Evolutionary conservation across 495 filamentous ascomycete genomes (phyloP).

Genomic region (Astrothelium subdiscretum): DNA sequence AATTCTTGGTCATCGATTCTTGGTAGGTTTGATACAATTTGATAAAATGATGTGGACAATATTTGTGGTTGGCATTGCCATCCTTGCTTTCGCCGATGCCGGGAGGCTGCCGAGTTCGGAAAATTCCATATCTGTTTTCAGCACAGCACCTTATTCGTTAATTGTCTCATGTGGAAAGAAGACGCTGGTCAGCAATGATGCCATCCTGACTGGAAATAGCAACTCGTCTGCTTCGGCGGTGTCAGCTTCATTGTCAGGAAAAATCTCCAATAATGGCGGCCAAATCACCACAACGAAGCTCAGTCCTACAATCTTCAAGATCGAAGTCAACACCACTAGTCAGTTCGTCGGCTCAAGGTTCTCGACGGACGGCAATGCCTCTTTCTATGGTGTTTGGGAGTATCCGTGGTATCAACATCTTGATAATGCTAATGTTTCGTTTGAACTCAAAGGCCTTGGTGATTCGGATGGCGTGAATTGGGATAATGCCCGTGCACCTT

Average conservation of each 20-base stretch:
- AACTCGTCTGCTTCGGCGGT: background rate
- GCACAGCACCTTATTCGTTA: background rate
- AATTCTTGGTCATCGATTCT: background rate
- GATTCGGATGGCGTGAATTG: slow-evolving; percentile 22
- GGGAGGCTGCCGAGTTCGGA: background rate
- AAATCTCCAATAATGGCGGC: background rate
- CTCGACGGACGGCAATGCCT: background rate
- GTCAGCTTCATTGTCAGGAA: background rate
- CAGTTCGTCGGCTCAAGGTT: background rate
- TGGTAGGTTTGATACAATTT: background rate
- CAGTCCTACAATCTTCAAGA: background rate
- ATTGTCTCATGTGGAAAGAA: background rate
- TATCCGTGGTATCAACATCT: slow-evolving; percentile 22
- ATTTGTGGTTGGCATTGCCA: background rate
- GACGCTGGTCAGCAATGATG: background rate
- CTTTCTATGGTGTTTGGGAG: slow-evolving; percentile 26
- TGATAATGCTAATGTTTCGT: slow-evolving; percentile 17
- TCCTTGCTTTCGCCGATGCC: background rate
- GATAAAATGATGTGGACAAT: background rate
- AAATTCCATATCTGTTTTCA: background rate
- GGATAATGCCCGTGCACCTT: slow-evolving; percentile 25
- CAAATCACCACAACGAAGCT: background rate
- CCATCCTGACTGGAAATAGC: background rate
- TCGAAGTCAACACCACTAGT: background rate
- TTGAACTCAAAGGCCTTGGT: slow-evolving; percentile 21